Evolutionary conservation across 768 basidiomycete species (phyloP).

Genomic region (Arthromyces matolae): DNA sequence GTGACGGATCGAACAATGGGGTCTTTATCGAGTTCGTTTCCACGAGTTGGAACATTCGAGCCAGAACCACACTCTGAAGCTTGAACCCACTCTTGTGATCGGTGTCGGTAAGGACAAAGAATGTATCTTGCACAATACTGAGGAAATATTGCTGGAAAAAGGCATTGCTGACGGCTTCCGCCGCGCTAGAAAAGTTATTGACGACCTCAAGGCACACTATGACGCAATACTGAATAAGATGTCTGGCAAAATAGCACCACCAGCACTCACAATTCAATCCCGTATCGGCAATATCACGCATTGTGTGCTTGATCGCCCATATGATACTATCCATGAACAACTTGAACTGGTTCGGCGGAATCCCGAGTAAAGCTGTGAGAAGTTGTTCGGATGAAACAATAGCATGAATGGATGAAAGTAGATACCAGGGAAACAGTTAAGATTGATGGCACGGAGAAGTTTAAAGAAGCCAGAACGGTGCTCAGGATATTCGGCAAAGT

Average conservation of each 20-base stretch:
- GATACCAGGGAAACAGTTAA: constrained; percentile 91
- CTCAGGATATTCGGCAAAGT: constrained; percentile 98
- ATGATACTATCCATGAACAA: constrained; percentile 97
- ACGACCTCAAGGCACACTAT: constrained; percentile 89
- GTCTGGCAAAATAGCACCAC: constrained; percentile 1
- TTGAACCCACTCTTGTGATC: constrained; percentile 99
- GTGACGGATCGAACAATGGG: constrained; percentile 79
- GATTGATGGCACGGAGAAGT: constrained; percentile 86
- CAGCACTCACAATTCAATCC: constrained; percentile 64
- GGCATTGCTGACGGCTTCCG: constrained; percentile 77
- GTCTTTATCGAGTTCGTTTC: constrained; percentile 76
- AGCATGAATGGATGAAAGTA: not conserved
- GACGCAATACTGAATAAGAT: constrained; percentile 4
- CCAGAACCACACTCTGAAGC: constrained; percentile 87
- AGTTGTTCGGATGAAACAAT: constrained; percentile 1
- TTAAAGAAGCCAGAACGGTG: constrained; percentile 98
- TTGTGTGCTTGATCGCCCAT: constrained; percentile 99
- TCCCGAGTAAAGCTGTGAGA: constrained; percentile 66
- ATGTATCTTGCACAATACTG: constrained; percentile 89
- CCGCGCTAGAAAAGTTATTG: constrained; percentile 83
- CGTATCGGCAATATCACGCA: constrained; percentile 96
- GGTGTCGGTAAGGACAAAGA: constrained; percentile 95
- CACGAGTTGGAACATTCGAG: constrained; percentile 90
- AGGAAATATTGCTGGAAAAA: constrained; percentile 98
- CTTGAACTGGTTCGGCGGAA: constrained; percentile 94